Base-by-base conservation (phyloP, 2,329 filamentous ascomycete species). In the Claviceps purpurea region DNA sequence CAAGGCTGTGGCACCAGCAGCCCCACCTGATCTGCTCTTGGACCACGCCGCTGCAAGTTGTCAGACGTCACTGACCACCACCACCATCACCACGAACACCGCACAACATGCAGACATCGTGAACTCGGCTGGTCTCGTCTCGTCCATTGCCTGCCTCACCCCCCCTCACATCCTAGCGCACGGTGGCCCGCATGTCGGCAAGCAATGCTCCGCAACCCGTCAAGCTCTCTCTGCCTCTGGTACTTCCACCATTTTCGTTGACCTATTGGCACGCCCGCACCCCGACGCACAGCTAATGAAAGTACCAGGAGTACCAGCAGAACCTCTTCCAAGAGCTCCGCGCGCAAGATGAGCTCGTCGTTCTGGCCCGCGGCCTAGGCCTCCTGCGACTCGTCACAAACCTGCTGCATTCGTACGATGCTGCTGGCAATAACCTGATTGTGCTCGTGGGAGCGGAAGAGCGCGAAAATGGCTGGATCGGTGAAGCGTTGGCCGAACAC, bases 381-480 rank as follows among this genome's bases (percentile, higher is more conserved):
- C 82, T 97, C 46, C 80, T 96, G 66, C 88, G 89, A 59, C 80
- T 98, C 53, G 79, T 96, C 62, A 94, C 89, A n/a, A 98, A 97
- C 65, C 79, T 98, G 41, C 80, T 98, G 30, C 93, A 98, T 69
- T 90, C 90, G 20, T 96, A 96, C 70, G 93, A 98, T 76, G 90
- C 89, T 1, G 89, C 89, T 3, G 93, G 93, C 14, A 94, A 93
- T 69, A 97, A 95, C 63, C 73, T 98, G 51, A 84, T 98, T 48
- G 74, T 98, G 45, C 71, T 98, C 20, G 82, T 97, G 43, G 90
- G 89, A 10, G 90, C 93, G 39, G 87, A 93, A 55, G 89, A 96
- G 38, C 82, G 87, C 54, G 93, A 98, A 64, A 96, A 96, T 79
- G 84, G 85, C 52, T 97, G 91, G 90, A 89, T 98, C 55, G 93